These are phyloP conservation scores for Aspergillus sp. DNA, from an alignment of 2,329 filamentous ascomycete species.

Conservation along the genomic window DNA sequence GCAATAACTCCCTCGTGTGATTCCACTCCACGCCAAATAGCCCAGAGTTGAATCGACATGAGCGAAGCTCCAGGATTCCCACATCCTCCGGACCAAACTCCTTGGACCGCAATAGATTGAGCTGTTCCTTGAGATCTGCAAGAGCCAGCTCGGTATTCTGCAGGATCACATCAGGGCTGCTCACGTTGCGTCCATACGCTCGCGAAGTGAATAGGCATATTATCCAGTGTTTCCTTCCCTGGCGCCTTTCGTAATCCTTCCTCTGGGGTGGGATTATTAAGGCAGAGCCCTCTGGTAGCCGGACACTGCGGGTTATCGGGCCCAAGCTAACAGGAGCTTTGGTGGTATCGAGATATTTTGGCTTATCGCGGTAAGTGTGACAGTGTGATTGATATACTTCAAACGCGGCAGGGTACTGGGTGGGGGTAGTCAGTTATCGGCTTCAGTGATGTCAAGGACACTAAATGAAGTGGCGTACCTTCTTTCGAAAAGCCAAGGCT, in stretches of 20 bases:
- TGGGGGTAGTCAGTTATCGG: constrained; percentile 15
- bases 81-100: constrained; percentile 3
- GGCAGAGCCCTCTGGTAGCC: constrained; percentile 47
- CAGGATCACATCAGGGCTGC: constrained; percentile 46
- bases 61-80: constrained; percentile 40
- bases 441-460: not conserved
- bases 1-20: constrained; percentile 47
- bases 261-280: constrained; percentile 55
- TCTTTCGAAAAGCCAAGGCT: constrained; percentile 50
- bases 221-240: constrained; percentile 50
- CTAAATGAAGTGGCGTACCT: constrained; percentile 19
- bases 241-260: constrained; percentile 23
- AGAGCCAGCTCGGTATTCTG: constrained; percentile 51
- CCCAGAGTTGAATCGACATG: constrained; percentile 60
- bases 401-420: constrained; percentile 54
- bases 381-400: constrained; percentile 51
- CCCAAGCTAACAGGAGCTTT: not conserved
- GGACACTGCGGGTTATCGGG: constrained; percentile 14
- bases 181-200: constrained; percentile 46
- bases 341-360: constrained; percentile 14
- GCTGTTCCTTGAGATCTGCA: constrained; percentile 46
- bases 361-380: constrained; percentile 18
- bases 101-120: constrained; percentile 29
- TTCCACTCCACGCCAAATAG: constrained; percentile 58
- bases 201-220: constrained; percentile 60